A percentile compares a stretch with the other conserved stretches of the same genome.
phyloP scores from a whole-genome alignment of 2,329 filamentous ascomycete species.

The Aureobasidium melanogenum region DNA sequence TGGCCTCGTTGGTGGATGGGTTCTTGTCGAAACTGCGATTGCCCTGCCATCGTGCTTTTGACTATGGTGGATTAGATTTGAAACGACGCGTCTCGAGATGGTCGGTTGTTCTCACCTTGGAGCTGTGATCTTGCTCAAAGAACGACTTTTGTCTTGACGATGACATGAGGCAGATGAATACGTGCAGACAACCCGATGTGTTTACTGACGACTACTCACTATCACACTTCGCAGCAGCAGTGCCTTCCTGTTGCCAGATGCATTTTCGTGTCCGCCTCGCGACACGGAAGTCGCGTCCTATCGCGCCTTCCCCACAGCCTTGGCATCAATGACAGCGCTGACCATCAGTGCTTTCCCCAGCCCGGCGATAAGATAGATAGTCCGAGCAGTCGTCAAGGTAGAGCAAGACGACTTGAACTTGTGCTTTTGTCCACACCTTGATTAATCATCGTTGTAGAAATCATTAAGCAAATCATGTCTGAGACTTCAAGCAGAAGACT shows the following conservation, averaged over 20 bases:
- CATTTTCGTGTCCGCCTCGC: background rate
- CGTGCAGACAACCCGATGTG: background rate
- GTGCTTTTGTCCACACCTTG: background rate
- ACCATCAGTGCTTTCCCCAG: background rate
- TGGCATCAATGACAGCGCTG: background rate
- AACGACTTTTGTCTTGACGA: slow-evolving; percentile 42
- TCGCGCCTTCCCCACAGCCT: slow-evolving; percentile 1
- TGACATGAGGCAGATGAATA: slow-evolving; percentile 29
- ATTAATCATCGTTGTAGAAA: background rate
- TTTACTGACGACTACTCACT: background rate
- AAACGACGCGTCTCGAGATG: background rate
- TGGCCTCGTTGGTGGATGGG: slow-evolving; percentile 6
- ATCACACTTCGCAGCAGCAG: background rate
- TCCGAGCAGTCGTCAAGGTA: background rate
- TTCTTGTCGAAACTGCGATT: slow-evolving; percentile 18
- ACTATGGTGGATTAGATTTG: background rate
- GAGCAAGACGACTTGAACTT: background rate
- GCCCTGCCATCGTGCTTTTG: slow-evolving; percentile 16
- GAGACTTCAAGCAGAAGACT: background rate
- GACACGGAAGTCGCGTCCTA: background rate
- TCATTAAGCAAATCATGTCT: background rate
- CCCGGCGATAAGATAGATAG: background rate
- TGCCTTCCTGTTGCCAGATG: background rate
- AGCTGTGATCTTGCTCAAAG: slow-evolving; percentile 39
- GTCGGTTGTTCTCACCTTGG: slow-evolving; percentile 27